Percentiles rank a stretch among this genome's conserved stretches.
Evolutionary conservation across 2,329 filamentous ascomycete species (phyloP).

Genomic region (Leptographium lundbergii): DNA sequence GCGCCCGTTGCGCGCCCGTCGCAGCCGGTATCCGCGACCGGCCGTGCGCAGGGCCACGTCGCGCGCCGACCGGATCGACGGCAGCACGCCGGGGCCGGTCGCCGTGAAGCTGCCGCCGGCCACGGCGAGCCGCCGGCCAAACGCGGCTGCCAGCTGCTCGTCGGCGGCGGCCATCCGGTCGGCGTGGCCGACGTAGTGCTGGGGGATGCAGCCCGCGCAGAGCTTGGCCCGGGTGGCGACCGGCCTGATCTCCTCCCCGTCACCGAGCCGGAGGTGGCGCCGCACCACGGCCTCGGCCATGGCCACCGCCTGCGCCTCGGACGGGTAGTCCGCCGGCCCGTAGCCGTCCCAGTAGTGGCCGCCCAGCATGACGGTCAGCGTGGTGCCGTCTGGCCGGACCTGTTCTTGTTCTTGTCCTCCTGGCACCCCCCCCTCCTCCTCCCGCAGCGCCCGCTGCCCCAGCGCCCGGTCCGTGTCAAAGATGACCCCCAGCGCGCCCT

Average conservation of each 20-base stretch:
- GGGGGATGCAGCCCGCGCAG: slow-evolving; percentile 68
- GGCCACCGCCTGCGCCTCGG: slow-evolving; percentile 48
- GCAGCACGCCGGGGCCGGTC: slow-evolving; percentile 38
- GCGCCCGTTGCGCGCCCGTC: neutral
- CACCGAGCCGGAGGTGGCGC: slow-evolving; percentile 64
- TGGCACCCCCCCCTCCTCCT: neutral
- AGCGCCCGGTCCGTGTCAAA: slow-evolving; percentile 62
- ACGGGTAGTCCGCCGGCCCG: slow-evolving; percentile 36
- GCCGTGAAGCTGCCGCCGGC: slow-evolving; percentile 41
- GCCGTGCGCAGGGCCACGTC: slow-evolving; percentile 29
- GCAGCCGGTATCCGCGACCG: slow-evolving; percentile 9
- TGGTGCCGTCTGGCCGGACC: slow-evolving; percentile 44
- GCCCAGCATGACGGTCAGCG: slow-evolving; percentile 87
- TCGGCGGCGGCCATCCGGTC: slow-evolving; percentile 45
- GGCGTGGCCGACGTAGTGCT: slow-evolving; percentile 73
- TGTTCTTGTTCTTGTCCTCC: neutral
- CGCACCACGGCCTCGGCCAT: slow-evolving; percentile 60
- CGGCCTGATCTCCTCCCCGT: too few relatives aligned
- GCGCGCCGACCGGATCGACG: slow-evolving; percentile 35
- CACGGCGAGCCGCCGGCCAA: slow-evolving; percentile 52
- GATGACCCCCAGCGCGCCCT: slow-evolving; percentile 61
- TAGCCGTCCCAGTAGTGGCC: slow-evolving; percentile 75
- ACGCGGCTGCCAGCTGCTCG: slow-evolving; percentile 39
- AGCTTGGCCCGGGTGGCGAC: slow-evolving; percentile 39
- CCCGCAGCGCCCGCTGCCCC: slow-evolving; percentile 11